These are phyloP conservation scores for Trypanosoma scelopori DNA, from an alignment of 208 protist species.

Conservation along the genomic window DNA sequence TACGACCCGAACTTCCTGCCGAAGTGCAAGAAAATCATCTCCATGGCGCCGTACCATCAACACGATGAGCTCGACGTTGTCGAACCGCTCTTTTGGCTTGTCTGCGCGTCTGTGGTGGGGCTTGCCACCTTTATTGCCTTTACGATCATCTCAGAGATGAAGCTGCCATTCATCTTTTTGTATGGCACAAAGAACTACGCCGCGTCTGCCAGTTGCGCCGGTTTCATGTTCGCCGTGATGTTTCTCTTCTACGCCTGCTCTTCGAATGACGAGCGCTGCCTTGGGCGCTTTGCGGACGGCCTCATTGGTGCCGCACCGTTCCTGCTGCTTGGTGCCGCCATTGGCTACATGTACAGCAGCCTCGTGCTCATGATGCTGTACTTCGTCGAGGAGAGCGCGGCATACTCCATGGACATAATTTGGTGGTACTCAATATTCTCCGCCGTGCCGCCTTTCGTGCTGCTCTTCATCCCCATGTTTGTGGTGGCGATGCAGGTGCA, in stretches of 20 bases:
- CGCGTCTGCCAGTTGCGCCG: too few species aligned
- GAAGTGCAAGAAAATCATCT: slow-evolving; percentile 22
- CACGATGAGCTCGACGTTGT: slow-evolving; percentile 8
- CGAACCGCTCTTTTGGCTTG: slow-evolving; percentile 13
- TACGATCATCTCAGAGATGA: not conserved
- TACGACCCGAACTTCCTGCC: slow-evolving; percentile 19
- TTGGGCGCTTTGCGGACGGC: slow-evolving; percentile 10
- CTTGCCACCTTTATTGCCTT: slow-evolving; percentile 19
- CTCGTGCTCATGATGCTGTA: slow-evolving; percentile 19
- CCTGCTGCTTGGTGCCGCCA: slow-evolving; percentile 7
- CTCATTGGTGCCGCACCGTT: slow-evolving; percentile 16
- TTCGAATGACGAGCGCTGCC: not conserved
- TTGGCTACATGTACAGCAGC: slow-evolving; percentile 19
- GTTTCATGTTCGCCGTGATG: too few species aligned
- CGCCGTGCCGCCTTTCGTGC: too few species aligned
- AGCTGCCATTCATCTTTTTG: slow-evolving; percentile 5
- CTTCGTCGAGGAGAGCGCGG: not conserved
- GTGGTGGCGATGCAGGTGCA: too few species aligned
- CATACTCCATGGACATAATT: too few species aligned
- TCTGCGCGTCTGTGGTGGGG: slow-evolving; percentile 15
- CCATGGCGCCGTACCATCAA: slow-evolving; percentile 17
- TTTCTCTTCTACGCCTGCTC: too few species aligned
- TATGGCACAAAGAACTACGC: not conserved
- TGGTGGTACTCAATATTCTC: too few species aligned
- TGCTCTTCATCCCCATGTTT: too few species aligned